Evolutionary conservation across 2,329 filamentous ascomycete genomes (phyloP), one percentile per base, ranked within the genome.

Genomic region (Huntiella bhutanensis): DNA sequence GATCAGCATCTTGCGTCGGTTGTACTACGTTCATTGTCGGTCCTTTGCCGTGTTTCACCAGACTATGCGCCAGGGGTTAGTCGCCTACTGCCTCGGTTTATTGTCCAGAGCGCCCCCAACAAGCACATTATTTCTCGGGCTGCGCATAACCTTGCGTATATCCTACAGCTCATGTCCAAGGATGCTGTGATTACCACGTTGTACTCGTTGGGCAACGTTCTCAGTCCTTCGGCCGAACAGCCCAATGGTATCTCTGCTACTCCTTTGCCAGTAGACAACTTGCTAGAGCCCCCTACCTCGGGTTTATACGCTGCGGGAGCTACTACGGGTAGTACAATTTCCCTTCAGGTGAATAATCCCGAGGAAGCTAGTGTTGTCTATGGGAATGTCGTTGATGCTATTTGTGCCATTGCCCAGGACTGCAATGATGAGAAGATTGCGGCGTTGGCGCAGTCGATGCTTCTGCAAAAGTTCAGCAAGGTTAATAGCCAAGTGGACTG

Each of bases 111-210:
- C 46, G 74, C 77, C 15, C 76, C 83, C 33, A 74, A 75, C 47
- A 72, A 75, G 12, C 66, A 73, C 22, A 83, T 77, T 10, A 78
- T 91, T 38, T 70, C 69, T 2, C 71, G 88, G 33, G 88, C 88
- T 22, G 85, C 87, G n/a, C 76, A 77, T 53, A 91, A 82, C 54
- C 67, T 98, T 33, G 86, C 87, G 2, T 80, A 79, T 53, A 77
- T 92, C 13, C 66, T 98, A 47, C 80, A 79, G 53, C 70, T 80
- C 55, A 70, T 96, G 10, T 93, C 91, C 1, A 82, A 93, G 55
- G 91, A 98, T 64, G 80, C 86, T 33, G 74, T 94, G 33, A 96
- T 98, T 53, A 93, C 87, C 4, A 96, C 87, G 1, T 67, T 98
- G 7, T 98, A 98, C 62, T 91, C 86, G 0, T 70, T 98, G n/a